phyloP scores from a whole-genome alignment of 176 grass and related monocot species.

The Oryza glumipatula region DNA sequence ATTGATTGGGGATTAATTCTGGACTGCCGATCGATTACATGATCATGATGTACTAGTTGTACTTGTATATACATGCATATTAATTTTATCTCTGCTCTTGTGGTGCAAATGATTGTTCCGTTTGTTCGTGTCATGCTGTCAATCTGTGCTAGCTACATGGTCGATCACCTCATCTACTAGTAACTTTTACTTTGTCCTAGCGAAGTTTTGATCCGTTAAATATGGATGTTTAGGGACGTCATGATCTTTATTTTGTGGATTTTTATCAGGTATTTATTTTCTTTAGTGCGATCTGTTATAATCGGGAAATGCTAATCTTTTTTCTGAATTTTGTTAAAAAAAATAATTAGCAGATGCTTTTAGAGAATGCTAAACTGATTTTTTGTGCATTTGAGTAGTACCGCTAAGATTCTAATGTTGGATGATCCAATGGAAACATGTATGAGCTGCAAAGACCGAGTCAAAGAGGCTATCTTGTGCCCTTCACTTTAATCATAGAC shows the following conservation, averaged over 20 bases:
- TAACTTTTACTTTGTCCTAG: neutral
- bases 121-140: neutral
- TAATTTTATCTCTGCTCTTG: neutral
- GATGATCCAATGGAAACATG: neutral
- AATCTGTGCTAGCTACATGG: neutral
- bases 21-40: neutral
- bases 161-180: neutral
- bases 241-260: neutral
- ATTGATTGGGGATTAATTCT: neutral
- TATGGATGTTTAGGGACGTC: neutral
- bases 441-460: neutral
- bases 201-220: neutral
- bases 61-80: neutral
- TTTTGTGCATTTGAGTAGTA: neutral
- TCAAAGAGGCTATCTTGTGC: neutral
- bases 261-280: neutral
- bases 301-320: neutral
- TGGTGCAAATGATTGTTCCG: neutral
- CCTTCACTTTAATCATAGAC: slow-evolving; percentile 27
- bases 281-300: neutral
- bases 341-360: neutral
- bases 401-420: neutral
- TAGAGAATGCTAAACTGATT: neutral
- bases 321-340: neutral
- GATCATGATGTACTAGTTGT: neutral